Evolutionary conservation across 1,139 yeast genomes (phyloP).

Genomic region (Yamadazyma atmosphaerica): DNA sequence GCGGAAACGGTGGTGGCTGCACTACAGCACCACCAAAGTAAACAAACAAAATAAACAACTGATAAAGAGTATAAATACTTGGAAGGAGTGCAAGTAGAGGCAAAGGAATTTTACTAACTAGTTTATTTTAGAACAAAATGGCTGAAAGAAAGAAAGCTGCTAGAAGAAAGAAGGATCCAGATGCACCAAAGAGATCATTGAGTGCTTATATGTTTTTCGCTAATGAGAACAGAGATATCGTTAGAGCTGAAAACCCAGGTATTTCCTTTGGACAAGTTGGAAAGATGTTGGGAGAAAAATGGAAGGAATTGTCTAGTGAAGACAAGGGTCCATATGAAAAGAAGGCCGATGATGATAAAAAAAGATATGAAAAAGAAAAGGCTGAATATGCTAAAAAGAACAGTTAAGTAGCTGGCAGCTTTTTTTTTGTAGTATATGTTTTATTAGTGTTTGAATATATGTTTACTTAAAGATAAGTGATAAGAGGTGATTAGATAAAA

Average conservation of each 20-base stretch:
- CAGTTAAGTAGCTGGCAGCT: conserved; percentile 7
- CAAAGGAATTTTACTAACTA: conserved; percentile 11
- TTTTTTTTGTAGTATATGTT: conserved; percentile 17
- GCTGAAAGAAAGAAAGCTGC: conserved; percentile 47
- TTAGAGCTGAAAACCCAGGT: conserved; percentile 93
- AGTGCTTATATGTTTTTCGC: conserved; percentile 99
- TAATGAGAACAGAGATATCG: conserved; percentile 93
- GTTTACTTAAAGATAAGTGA: no score
- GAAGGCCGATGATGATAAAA: conserved; percentile 94
- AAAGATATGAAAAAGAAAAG: conserved; percentile 95
- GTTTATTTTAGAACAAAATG: conserved; percentile 11
- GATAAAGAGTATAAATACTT: conserved; percentile 4
- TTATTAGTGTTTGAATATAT: conserved; percentile 13
- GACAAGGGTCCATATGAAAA: conserved; percentile 88
- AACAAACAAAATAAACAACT: conserved; percentile 12
- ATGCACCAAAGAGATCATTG: conserved; percentile 97
- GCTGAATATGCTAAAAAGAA: conserved; percentile 74
- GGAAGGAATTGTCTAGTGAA: conserved; percentile 85
- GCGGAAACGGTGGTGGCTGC: no score
- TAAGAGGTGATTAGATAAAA: no score
- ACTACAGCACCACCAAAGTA: conserved; percentile 5
- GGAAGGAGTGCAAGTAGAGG: background rate
- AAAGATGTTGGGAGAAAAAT: conserved; percentile 87
- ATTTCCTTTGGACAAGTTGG: conserved; percentile 92
- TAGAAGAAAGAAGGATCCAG: conserved; percentile 79